Percentiles rank a stretch among this genome's conserved stretches.
phyloP scores from a whole-genome alignment of 2,329 filamentous ascomycete species.

The Pleomassaria siparia region DNA sequence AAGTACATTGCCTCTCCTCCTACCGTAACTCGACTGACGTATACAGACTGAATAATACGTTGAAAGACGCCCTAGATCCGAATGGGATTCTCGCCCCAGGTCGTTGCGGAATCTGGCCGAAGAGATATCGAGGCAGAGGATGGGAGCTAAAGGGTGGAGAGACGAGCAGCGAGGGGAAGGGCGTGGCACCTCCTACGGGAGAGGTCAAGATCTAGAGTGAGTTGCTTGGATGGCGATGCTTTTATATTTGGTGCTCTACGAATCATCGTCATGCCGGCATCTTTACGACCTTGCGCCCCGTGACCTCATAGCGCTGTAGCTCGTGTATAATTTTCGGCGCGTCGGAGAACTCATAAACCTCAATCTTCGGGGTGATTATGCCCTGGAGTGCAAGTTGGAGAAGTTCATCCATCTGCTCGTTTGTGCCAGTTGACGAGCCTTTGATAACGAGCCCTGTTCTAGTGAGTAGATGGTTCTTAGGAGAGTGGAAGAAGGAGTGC shows the following conservation, averaged over 20 bases:
- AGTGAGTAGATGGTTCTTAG: neutral
- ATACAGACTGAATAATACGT: constrained; percentile 46
- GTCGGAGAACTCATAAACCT: constrained; percentile 40
- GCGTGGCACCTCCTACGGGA: constrained; percentile 12
- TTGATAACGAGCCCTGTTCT: constrained; percentile 46
- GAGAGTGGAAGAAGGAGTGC: constrained; percentile 3
- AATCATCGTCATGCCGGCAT: constrained; percentile 17
- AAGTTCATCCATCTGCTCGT: constrained; percentile 50
- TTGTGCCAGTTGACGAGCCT: constrained; percentile 50
- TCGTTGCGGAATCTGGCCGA: constrained; percentile 24
- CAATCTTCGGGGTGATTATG: constrained; percentile 43
- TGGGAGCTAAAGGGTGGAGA: constrained; percentile 19
- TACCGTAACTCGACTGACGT: neutral
- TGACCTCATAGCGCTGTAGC: constrained; percentile 37
- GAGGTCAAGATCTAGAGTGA: constrained; percentile 7
- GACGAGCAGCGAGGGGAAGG: constrained; percentile 15
- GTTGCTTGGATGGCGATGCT: neutral
- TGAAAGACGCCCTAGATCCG: constrained; percentile 51
- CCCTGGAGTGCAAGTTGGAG: constrained; percentile 47
- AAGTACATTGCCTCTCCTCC: constrained; percentile 13
- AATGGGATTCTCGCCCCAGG: constrained; percentile 32
- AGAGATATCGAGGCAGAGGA: constrained; percentile 14
- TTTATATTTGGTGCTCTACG: neutral
- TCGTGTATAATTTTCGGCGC: constrained; percentile 39
- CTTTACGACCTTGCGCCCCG: constrained; percentile 39